Conservation (phyloP, 306 rosid genomes). For the Bauhinia variegata region DNA sequence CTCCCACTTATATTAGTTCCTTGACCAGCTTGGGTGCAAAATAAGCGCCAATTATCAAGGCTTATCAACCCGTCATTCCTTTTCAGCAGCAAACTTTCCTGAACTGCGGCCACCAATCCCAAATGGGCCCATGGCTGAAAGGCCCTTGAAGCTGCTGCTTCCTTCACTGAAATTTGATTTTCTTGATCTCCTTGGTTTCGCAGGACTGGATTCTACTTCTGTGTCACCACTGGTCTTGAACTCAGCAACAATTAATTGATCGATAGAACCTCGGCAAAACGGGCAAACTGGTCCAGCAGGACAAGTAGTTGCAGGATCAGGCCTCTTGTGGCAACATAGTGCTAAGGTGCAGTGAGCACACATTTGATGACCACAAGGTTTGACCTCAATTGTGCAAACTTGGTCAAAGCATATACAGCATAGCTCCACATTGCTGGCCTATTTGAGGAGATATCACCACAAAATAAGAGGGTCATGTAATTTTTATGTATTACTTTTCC, state of each 20-base stretch:
- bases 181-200: constrained; percentile 72
- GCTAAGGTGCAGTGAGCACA: constrained; percentile 88
- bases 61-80: constrained; percentile 47
- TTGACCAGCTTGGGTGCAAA: constrained; percentile 18
- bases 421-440: constrained; percentile 69
- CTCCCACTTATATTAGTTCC: constrained; percentile 26
- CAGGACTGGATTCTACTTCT: constrained; percentile 63
- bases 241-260: constrained; percentile 65
- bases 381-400: constrained; percentile 80
- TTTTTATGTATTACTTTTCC: background rate
- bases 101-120: constrained; percentile 63
- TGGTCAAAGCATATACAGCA: constrained; percentile 95
- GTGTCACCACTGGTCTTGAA: constrained; percentile 44
- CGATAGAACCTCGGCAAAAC: constrained; percentile 75
- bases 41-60: constrained; percentile 34
- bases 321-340: constrained; percentile 89
- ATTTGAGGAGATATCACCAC: constrained; percentile 32
- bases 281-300: constrained; percentile 71
- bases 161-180: constrained; percentile 86
- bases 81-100: constrained; percentile 58
- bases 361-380: constrained; percentile 93
- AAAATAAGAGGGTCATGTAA: constrained; percentile 12
- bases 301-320: constrained; percentile 50
- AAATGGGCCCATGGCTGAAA: constrained; percentile 74
- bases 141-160: constrained; percentile 87